phyloP scores from a whole-genome alignment of 1,139 yeast species.

The Casaregolazyma suthepensis region DNA sequence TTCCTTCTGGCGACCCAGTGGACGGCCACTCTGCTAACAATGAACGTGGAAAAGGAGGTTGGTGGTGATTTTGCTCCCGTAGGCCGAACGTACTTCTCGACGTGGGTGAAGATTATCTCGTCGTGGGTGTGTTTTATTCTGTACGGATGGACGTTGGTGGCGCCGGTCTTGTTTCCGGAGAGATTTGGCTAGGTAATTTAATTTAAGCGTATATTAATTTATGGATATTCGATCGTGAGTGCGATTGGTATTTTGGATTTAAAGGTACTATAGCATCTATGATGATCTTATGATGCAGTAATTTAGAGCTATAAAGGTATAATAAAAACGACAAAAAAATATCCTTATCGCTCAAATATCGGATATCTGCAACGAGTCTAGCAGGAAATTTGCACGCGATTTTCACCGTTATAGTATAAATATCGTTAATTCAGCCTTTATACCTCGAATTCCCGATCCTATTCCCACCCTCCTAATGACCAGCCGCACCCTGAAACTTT shows the following conservation, averaged over 20 bases:
- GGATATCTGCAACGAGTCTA: too few relatives aligned
- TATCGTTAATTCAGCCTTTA: background rate
- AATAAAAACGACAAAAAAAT: too few relatives aligned
- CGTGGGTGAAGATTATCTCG: conserved; percentile 89
- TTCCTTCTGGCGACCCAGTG: conserved; percentile 96
- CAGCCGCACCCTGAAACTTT: background rate
- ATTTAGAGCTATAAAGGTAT: too few relatives aligned
- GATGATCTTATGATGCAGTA: too few relatives aligned
- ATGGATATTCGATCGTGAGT: too few relatives aligned
- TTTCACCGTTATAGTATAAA: too few relatives aligned
- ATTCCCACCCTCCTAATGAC: background rate
- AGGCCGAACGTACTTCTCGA: conserved; percentile 90
- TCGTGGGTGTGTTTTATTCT: conserved; percentile 87
- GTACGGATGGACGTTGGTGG: conserved; percentile 86
- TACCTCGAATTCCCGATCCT: background rate
- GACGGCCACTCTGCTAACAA: conserved; percentile 88
- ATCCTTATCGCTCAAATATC: too few relatives aligned
- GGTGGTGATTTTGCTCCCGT: conserved; percentile 92
- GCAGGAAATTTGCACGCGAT: too few relatives aligned
- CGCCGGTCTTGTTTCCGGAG: conserved; percentile 88
- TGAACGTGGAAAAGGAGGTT: conserved; percentile 80
- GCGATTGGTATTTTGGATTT: too few relatives aligned
- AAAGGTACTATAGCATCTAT: too few relatives aligned
- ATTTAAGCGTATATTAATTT: background rate
- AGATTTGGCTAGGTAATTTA: conserved; percentile 42